Percentiles rank a stretch among this genome's conserved stretches.
Evolutionary conservation across 768 basidiomycete genomes (phyloP).

Genomic region (Xerocomellus amylosporus): DNA sequence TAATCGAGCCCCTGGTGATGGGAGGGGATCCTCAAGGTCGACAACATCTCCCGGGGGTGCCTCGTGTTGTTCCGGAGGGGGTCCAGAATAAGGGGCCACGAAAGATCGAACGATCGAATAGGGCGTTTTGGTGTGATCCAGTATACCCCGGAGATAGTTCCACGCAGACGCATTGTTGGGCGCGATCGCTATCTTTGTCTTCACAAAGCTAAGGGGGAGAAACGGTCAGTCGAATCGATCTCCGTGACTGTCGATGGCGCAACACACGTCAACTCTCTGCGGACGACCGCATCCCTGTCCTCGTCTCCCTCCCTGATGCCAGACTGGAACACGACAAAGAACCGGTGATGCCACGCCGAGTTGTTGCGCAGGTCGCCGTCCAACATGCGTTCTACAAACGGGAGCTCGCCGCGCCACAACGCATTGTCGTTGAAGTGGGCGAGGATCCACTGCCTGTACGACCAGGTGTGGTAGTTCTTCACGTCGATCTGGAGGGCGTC

Average conservation of each 20-base stretch:
- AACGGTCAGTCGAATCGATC: neutral
- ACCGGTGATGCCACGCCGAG: slow-evolving; percentile 95
- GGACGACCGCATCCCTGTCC: slow-evolving; percentile 56
- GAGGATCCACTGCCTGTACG: slow-evolving; percentile 93
- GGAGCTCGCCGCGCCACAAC: slow-evolving; percentile 75
- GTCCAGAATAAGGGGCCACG: slow-evolving; percentile 58
- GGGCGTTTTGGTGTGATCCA: slow-evolving; percentile 59
- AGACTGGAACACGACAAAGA: slow-evolving; percentile 79
- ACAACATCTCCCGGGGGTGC: slow-evolving; percentile 44
- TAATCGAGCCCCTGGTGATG: slow-evolving; percentile 60
- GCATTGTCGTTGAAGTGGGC: slow-evolving; percentile 73
- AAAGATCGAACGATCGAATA: slow-evolving; percentile 57
- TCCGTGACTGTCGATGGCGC: neutral
- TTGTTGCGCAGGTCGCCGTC: slow-evolving; percentile 87
- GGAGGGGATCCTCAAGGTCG: slow-evolving; percentile 74
- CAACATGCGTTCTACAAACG: slow-evolving; percentile 69
- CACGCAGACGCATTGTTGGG: slow-evolving; percentile 95
- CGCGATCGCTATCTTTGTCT: slow-evolving; percentile 77
- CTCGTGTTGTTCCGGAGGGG: slow-evolving; percentile 29
- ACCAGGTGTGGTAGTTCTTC: slow-evolving; percentile 99
- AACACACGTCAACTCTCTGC: slow-evolving; percentile 77
- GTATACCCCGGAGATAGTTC: slow-evolving; percentile 92
- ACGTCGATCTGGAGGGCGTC: slow-evolving; percentile 68
- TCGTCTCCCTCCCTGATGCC: slow-evolving; percentile 61
- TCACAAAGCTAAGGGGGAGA: slow-evolving; percentile 58